A percentile compares a stretch with the other conserved stretches of the same genome.
phyloP scores from a whole-genome alignment of 345 rosid genomes.

The Hypericum perforatum region DNA sequence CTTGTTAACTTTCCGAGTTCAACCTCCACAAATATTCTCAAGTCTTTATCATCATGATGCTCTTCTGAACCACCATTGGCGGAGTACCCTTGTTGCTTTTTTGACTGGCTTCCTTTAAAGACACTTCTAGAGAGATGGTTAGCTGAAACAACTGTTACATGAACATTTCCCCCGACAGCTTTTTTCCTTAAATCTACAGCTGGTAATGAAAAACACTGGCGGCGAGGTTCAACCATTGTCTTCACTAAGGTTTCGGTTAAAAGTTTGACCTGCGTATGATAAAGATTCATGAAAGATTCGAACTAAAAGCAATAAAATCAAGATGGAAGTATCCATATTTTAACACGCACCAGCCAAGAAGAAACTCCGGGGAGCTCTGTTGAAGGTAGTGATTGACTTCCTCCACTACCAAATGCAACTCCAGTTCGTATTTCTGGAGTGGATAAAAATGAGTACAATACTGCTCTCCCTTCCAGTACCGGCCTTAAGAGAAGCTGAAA shows the following conservation, averaged over 20 bases:
- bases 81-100: conserved; percentile 28
- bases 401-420: conserved; percentile 95
- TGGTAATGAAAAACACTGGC: conserved; percentile 68
- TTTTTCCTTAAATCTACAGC: conserved; percentile 70
- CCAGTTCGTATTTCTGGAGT: conserved; percentile 80
- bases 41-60: conserved; percentile 35
- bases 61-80: conserved; percentile 28
- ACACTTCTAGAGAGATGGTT: conserved; percentile 44
- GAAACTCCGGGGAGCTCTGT: conserved; percentile 96
- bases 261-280: conserved; percentile 49
- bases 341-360: conserved; percentile 72
- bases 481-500: conserved; percentile 84
- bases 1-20: conserved; percentile 77
- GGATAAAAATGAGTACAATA: conserved; percentile 74
- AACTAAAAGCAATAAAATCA: too few species aligned
- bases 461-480: conserved; percentile 67
- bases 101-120: conserved; percentile 57
- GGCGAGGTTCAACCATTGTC: conserved; percentile 92
- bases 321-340: too few species aligned
- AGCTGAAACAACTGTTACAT: conserved; percentile 69
- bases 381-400: conserved; percentile 86
- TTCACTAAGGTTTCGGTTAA: conserved; percentile 69
- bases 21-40: conserved; percentile 84
- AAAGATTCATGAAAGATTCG: conserved; percentile 10
- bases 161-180: conserved; percentile 68